Evolutionary conservation across 345 rosid species (phyloP), one percentile per base, ranked within the genome.

Genomic region (Hevea brasiliensis): DNA sequence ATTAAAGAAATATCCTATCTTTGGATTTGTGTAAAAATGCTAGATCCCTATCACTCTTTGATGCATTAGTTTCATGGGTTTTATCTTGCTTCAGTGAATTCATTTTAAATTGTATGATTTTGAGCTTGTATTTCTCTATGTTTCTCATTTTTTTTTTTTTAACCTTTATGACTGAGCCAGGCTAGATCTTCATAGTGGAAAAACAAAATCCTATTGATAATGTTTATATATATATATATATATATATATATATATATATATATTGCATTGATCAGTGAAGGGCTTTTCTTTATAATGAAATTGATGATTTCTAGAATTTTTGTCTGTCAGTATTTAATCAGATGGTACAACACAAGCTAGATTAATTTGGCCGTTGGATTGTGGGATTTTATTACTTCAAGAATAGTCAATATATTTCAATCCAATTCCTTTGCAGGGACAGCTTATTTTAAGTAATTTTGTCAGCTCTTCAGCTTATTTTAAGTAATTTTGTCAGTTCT

Each of bases 11-110:
- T 15, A 32, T 53, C 10, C 71, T 41, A 61, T 53, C 32, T 6
- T 47, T 4, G 18, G 59, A 27, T 9, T n/a, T 72, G 66, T 32
- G 7, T 11, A 37, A 24, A 65, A 71, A 61, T 76, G 73, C 12
- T 62, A 66, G 85, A 75, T 81, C 85, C 72, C 61, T 41, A 1
- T 57, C 29, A 63, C 51, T 11, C 17, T 73, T 15, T 51, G 62
- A 50, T n/a, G 61, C 75, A 40, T 63, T 60, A 18, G 9, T 56
- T 26, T 37, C 23, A 9, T 64, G 60, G 65, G 62, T 64, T 50
- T 50, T 68, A 23, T 51, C 71, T 55, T 62, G 45, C 12, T 27
- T 51, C 55, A 20, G n/a, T 17, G 29, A 70, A 64, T 68, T 61
- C 37, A 21, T 48, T 59, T 44, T 37, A 24, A 50, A 11, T 56